Base-by-base conservation (phyloP, 768 basidiomycete genomes). In the Pilatotrama ljubarskyi region DNA sequence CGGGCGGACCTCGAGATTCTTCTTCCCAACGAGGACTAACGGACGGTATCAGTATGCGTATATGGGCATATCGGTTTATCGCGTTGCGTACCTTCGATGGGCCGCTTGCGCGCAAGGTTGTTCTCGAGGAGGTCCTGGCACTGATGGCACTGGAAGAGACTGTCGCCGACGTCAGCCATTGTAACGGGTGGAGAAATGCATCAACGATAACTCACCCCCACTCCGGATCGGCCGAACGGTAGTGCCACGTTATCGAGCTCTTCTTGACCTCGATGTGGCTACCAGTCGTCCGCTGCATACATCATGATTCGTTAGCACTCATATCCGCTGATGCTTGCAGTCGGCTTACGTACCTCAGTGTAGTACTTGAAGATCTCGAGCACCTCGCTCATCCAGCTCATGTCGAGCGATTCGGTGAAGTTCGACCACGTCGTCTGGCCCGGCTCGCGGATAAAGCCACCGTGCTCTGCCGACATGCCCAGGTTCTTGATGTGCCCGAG, bases 241-340 rank as follows among this genome's bases (percentile, higher is more conserved):
- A 98, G 76, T 99, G 96, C 96, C 96, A 98, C 42, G 95, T 98
- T 72, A 99, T 91, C 60, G 90, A 90, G 69, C 92, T 93, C 82
- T 95, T 95, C 85, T 99, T 99, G 73, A 89, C 79, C 80, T 99
- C 96, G 61, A 98, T 93, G 68, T 91, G 89, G 65, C 91, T 90
- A n/a, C 96, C 96, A 36, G 93, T 93, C 66, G 96, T 99, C 51
- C 96, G 80, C 84, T 87, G 58, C 47, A 56, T 50, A 17, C 15
- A 11, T 4, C 17, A 25, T 14, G 9, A 8, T 41, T 43, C 7
- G 14, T 56, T 37, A 61, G 52, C 18, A 47, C n/a, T 43, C 55
- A 48, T 46, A 40, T 41, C 25, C n/a, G n/a, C n/a, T 38, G 22
- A 41, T 22, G n/a, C 17, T 8, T 24, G 53, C 56, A 50, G 18